These are phyloP conservation scores for Aquilaria sinensis DNA, from an alignment of 345 rosid genomes.

Conservation along the genomic window DNA sequence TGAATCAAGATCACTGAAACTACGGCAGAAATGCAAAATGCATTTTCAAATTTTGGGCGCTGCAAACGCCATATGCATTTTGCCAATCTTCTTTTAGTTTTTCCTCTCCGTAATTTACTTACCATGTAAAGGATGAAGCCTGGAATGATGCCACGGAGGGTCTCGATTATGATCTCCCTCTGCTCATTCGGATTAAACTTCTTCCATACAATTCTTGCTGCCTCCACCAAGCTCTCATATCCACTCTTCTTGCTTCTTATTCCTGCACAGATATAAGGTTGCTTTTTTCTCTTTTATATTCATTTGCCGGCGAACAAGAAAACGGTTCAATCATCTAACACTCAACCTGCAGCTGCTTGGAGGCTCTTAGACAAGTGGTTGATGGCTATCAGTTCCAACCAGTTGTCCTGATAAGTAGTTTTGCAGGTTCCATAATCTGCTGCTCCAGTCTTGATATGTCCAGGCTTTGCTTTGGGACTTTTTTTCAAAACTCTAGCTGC, in stretches of 20 bases:
- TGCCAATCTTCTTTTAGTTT: no score
- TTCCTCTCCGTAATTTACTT: slow-evolving; percentile 8
- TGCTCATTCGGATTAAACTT: slow-evolving; percentile 32
- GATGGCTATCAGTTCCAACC: slow-evolving; percentile 49
- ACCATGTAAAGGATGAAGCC: slow-evolving; percentile 36
- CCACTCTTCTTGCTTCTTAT: slow-evolving; percentile 32
- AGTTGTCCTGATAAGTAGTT: slow-evolving; percentile 33
- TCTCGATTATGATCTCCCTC: slow-evolving; percentile 36
- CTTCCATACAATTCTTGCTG: slow-evolving; percentile 27
- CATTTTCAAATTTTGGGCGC: no score
- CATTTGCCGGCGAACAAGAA: no score
- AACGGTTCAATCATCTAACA: background rate
- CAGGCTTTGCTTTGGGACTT: slow-evolving; percentile 4
- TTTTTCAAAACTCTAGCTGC: background rate
- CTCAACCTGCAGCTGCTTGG: slow-evolving; percentile 43
- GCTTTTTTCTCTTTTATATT: background rate
- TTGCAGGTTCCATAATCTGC: background rate
- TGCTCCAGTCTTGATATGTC: no score
- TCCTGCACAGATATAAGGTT: slow-evolving; percentile 24
- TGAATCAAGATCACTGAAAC: no score
- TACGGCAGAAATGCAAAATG: no score
- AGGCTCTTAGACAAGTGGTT: slow-evolving; percentile 39
- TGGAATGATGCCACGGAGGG: slow-evolving; percentile 43
- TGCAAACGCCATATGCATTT: no score
- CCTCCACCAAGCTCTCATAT: slow-evolving; percentile 55